Conservation (phyloP, 169 alveolate species). For the Plasmodium adleri region DNA sequence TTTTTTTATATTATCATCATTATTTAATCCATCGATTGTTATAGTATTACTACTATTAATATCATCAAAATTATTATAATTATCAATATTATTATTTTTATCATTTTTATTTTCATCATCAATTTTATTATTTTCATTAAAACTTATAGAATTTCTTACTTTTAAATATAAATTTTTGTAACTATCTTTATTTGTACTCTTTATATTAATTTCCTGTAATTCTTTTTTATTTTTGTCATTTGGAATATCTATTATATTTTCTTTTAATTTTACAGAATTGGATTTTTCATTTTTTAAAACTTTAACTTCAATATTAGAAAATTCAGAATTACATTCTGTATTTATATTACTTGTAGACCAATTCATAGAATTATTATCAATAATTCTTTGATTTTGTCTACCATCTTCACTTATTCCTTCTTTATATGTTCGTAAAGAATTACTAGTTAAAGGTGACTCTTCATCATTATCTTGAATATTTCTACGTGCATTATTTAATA, state of each 20-base stretch:
- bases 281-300: constrained; percentile 21
- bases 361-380: constrained; percentile 17
- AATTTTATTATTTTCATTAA: constrained; percentile 5
- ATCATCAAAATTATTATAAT: not conserved
- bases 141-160: constrained; percentile 1
- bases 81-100: not conserved
- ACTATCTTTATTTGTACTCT: constrained; percentile 19
- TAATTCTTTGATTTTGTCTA: constrained; percentile 7
- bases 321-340: constrained; percentile 39
- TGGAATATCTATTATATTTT: not conserved
- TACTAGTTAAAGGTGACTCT: not conserved
- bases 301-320: constrained; percentile 35
- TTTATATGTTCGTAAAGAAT: constrained; percentile 6
- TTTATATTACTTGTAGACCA: constrained; percentile 19
- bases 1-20: not conserved
- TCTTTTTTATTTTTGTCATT: not conserved
- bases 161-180: constrained; percentile 1
- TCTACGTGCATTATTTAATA: too few relatives aligned
- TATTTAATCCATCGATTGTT: constrained; percentile 1
- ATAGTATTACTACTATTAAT: constrained; percentile 19
- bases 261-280: not conserved
- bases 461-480: constrained; percentile 9
- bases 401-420: constrained; percentile 4
- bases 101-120: constrained; percentile 2
- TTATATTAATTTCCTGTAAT: constrained; percentile 17